Conservation (phyloP, 2,329 filamentous ascomycete genomes). For the Sporothrix protearum region DNA sequence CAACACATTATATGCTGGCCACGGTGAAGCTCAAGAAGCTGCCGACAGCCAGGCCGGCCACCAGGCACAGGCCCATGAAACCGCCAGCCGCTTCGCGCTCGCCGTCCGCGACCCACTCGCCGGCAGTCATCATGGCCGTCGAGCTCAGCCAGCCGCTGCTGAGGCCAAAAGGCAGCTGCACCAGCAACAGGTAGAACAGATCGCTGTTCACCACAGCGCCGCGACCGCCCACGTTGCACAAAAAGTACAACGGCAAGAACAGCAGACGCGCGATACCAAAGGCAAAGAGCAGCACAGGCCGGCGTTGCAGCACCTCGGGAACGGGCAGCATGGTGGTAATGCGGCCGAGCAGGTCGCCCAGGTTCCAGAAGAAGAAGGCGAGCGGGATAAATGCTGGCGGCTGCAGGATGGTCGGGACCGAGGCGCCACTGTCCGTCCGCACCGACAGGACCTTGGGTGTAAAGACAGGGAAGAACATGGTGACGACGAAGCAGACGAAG, state of each 20-base stretch:
- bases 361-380: conserved; percentile 89
- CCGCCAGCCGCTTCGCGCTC: conserved; percentile 86
- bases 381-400: conserved; percentile 82
- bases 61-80: conserved; percentile 91
- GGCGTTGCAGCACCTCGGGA: conserved; percentile 52
- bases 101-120: conserved; percentile 72
- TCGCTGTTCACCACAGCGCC: conserved; percentile 76
- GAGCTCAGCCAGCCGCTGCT: conserved; percentile 85
- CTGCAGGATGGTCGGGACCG: conserved; percentile 55
- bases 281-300: conserved; percentile 64
- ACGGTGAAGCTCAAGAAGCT: conserved; percentile 84
- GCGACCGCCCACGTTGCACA: conserved; percentile 80
- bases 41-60: conserved; percentile 76
- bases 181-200: conserved; percentile 77
- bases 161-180: conserved; percentile 79
- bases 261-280: conserved; percentile 61
- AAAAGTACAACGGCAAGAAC: conserved; percentile 79
- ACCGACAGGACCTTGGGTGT: conserved; percentile 64
- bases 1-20: conserved; percentile 44
- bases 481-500: conserved; percentile 74
- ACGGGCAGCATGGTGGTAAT: conserved; percentile 59
- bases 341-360: conserved; percentile 77
- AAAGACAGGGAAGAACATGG: conserved; percentile 95
- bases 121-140: conserved; percentile 86
- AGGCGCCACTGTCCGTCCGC: conserved; percentile 18